Conservation (phyloP, 805 yeast genomes). For the Wickerhamomyces hampshirensis region DNA sequence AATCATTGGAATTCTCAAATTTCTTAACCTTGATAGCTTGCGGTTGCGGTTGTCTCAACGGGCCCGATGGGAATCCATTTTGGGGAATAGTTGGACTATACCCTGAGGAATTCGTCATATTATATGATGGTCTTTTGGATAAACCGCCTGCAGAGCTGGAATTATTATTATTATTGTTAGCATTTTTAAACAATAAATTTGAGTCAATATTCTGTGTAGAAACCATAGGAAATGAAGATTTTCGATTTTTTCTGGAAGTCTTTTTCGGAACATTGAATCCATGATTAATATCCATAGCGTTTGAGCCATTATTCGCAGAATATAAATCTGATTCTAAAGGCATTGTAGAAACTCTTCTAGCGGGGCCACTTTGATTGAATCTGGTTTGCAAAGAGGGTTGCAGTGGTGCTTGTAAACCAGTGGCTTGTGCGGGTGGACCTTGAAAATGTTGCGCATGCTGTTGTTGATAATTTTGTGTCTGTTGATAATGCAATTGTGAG, state of each 20-base stretch:
- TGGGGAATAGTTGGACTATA: constrained; percentile 10
- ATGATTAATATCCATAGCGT: constrained; percentile 8
- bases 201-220: constrained; percentile 4
- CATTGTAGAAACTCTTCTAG: constrained; percentile 25
- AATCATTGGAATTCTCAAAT: constrained; percentile 3
- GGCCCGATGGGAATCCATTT: constrained; percentile 6
- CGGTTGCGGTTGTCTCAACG: constrained; percentile 5
- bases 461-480: constrained; percentile 5
- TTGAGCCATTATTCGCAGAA: too few species aligned
- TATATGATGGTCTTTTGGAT: not conserved
- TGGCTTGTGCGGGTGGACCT: constrained; percentile 16
- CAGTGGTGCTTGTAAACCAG: constrained; percentile 2
- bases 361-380: constrained; percentile 13
- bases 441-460: constrained; percentile 7
- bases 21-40: constrained; percentile 5
- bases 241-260: constrained; percentile 42
- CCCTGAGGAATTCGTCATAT: constrained; percentile 1
- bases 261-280: constrained; percentile 23
- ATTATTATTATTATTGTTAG: constrained; percentile 6
- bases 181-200: constrained; percentile 4
- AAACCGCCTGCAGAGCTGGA: constrained; percentile 5
- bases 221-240: constrained; percentile 30
- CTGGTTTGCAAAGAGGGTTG: not conserved
- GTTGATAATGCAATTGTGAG: not conserved
- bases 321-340: constrained; percentile 15